Percentiles rank a stretch among this genome's conserved stretches.
phyloP scores from a whole-genome alignment of 2,329 filamentous ascomycete genomes.

The Talaromyces sp. region DNA sequence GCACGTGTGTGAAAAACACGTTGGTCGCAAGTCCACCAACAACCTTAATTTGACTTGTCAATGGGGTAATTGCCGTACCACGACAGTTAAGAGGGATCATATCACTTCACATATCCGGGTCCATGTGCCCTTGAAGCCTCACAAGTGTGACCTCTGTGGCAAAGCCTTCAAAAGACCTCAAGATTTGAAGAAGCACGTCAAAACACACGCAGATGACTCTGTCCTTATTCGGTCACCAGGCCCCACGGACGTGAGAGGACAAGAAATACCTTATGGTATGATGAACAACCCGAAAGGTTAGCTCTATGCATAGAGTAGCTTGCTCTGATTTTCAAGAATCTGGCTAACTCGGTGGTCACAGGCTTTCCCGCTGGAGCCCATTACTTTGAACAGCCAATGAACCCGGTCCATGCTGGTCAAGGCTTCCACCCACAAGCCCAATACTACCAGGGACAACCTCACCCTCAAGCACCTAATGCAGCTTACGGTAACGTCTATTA shows the following conservation, averaged over 20 bases:
- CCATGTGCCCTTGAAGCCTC: constrained; percentile 96
- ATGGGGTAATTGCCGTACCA: constrained; percentile 94
- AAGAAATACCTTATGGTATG: constrained; percentile 40
- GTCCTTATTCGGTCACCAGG: constrained; percentile 66
- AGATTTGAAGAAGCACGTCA: constrained; percentile 99
- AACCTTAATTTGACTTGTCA: constrained; percentile 96
- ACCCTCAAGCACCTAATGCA: constrained; percentile 51
- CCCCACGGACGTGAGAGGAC: constrained; percentile 47
- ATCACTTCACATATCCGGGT: constrained; percentile 99
- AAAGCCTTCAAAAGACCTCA: constrained; percentile 99
- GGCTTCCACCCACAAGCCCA: constrained; percentile 43
- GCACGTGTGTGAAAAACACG: constrained; percentile 96
- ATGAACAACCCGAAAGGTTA: constrained; percentile 36
- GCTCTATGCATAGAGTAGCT: constrained; percentile 10
- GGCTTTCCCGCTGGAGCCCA: constrained; percentile 45
- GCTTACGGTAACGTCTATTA: constrained; percentile 77
- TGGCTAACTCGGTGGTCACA: constrained; percentile 19
- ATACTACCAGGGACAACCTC: constrained; percentile 55
- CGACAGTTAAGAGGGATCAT: constrained; percentile 97
- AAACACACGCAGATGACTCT: constrained; percentile 96
- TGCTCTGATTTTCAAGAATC: background rate
- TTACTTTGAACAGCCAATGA: constrained; percentile 51
- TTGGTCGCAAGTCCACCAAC: constrained; percentile 98
- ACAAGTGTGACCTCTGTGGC: constrained; percentile 98
- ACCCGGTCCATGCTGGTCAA: constrained; percentile 44